These are phyloP conservation scores for Geotrichum phurueaensis DNA, from an alignment of 1,139 yeast genomes.

Conservation along the genomic window DNA sequence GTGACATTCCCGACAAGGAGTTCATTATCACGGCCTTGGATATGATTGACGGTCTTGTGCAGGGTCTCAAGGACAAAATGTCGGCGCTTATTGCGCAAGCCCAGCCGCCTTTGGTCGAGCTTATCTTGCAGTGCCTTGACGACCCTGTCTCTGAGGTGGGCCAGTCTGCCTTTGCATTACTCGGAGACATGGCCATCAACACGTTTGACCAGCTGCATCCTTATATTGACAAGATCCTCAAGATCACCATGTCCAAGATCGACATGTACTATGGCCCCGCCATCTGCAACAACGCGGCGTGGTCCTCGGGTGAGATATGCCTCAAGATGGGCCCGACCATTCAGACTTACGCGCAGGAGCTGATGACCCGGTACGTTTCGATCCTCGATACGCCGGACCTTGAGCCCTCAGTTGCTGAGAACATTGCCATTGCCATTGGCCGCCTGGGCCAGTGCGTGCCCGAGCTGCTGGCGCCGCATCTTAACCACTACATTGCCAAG, in stretches of 20 bases:
- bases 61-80: conserved; percentile 69
- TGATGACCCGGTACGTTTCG: conserved; percentile 57
- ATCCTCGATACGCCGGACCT: conserved; percentile 45
- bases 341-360: conserved; percentile 51
- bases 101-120: conserved; percentile 49
- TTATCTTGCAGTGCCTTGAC: conserved; percentile 65
- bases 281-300: conserved; percentile 80
- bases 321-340: conserved; percentile 43
- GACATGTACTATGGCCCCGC: conserved; percentile 50
- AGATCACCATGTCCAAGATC: conserved; percentile 52
- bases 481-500: conserved; percentile 49
- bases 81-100: conserved; percentile 46
- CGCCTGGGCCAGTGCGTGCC: conserved; percentile 70
- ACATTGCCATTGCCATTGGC: conserved; percentile 88
- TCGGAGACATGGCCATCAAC: conserved; percentile 79
- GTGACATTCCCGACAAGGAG: conserved; percentile 72
- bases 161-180: conserved; percentile 82
- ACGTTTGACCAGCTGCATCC: conserved; percentile 51
- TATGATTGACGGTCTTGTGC: conserved; percentile 84
- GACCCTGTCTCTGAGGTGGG: conserved; percentile 81
- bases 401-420: conserved; percentile 63
- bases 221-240: conserved; percentile 51
- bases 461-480: conserved; percentile 51
- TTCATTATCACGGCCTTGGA: conserved; percentile 85
- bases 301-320: conserved; percentile 88